Base-by-base conservation (phyloP, 495 filamentous ascomycete genomes). In the Aspergillus olivimuriae region DNA sequence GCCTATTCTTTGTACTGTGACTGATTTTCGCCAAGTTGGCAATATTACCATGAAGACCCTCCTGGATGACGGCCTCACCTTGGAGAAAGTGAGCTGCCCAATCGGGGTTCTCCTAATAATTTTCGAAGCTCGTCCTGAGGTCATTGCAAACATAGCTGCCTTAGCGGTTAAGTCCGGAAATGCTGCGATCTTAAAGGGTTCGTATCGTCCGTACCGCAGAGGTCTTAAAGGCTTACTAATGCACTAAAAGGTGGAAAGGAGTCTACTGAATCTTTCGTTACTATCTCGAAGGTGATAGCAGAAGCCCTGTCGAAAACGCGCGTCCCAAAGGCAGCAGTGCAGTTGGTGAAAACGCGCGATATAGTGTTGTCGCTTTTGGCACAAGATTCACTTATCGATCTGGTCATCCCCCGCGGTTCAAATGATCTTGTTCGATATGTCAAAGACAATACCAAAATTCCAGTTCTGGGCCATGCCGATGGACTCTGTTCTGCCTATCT, bases 111-210 rank as follows among this genome's bases (percentile, higher is more conserved):
- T 99, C 18, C 73, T 98, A 37, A 94, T 97, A 52, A 97, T 98
- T 47, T 98, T 98, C 56, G 92, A 98, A 66, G 94, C 94, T 17
- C 85, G 92, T 21, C 92, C 92, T 7, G 92, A 99, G 61, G 94
- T 99, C 43, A 99, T 99, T 61, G 92, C 94, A 33, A 99, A 99
- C 57, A 97, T 99, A 47, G 87, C 91, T 41, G 84, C 94, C n/a
- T 73, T 99, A 26, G 89, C 94, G 9, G 83, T 99, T 50, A 99
- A 99, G 61, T 96, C 92, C 12, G 92, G 89, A 43, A 99, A 99
- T 69, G 84, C 92, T 19, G 92, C 90, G 43, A 97, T 99, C 47
- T 68, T 99, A 35, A 99, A 99, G 77, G 90, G 82, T 72, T 58
- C n/a, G 38, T 22, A 37, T 38, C 0, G 23, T 11, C 9, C 14